These are phyloP conservation scores for Solanum arcanum DNA, from an alignment of 257 asterid species.

Conservation along the genomic window DNA sequence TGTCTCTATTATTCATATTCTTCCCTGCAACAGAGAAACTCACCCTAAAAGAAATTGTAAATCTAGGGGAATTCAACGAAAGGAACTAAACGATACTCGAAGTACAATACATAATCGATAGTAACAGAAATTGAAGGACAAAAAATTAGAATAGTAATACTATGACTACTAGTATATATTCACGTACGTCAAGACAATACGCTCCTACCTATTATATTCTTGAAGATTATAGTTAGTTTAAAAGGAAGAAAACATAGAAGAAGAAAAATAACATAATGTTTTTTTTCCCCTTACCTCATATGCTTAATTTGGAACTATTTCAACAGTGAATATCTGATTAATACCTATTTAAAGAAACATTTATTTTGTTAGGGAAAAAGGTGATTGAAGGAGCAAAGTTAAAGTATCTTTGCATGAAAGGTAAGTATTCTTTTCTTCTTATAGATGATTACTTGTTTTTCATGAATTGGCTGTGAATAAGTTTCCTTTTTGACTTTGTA, in stretches of 20 bases:
- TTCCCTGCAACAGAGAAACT: conserved; percentile 17
- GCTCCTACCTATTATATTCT: not conserved
- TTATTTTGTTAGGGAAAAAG: not conserved
- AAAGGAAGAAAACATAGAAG: no score
- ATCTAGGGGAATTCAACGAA: not conserved
- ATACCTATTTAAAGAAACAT: conserved; percentile 15
- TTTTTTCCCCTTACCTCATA: conserved; percentile 32
- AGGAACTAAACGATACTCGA: not conserved
- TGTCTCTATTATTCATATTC: conserved; percentile 23
- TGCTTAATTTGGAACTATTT: conserved; percentile 13
- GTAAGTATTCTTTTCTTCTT: conserved; percentile 43
- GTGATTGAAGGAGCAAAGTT: conserved; percentile 14
- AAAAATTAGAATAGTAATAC: not conserved
- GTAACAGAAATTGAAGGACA: not conserved
- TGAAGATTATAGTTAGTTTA: not conserved
- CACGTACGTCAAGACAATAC: not conserved
- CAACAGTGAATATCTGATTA: not conserved
- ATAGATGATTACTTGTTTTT: not conserved
- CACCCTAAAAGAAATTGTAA: conserved; percentile 10
- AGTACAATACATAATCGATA: not conserved
- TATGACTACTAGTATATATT: not conserved
- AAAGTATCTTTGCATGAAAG: conserved; percentile 46
- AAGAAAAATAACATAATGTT: not conserved
- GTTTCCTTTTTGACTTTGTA: not conserved
- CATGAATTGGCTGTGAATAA: not conserved